Base-by-base conservation (phyloP, 2,329 filamentous ascomycete species). In the Tolypocladium cylindrosporum region DNA sequence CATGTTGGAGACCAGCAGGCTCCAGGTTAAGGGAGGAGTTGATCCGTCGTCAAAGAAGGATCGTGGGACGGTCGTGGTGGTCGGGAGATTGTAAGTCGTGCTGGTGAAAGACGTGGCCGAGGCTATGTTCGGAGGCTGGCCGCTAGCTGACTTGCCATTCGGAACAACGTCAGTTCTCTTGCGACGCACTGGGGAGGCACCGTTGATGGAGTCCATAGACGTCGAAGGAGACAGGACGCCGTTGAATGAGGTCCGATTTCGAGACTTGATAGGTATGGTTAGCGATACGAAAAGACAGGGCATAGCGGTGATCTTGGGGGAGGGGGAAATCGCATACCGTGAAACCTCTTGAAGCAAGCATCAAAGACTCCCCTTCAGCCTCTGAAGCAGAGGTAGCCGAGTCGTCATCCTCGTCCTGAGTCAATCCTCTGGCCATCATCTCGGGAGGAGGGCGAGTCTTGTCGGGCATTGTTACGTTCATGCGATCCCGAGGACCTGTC, bases 1-100 rank as follows among this genome's bases (percentile, higher is more conserved):
- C 90, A 97, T 97, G 68, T 96, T 96, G 59, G 92, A 86, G 7
- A 97, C 87, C 57, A 99, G 84, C 24, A 88, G 80, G 66, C 88
- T 90, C 94, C 94, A 99, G 13, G 91, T 95, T 54, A 96, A 77
- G 8, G 90, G 86, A 11, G 89, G 82, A 4, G 87, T 85, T 54
- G 85, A 84, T n/a, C 87, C 87, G 69, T 97, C 91, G 65, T 97
- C 92, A 67, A 96, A 94, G 74, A 96, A 96, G 55, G 89, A 91
- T 59, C 86, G 86, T 40, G 91, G 89, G 59, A 91, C 83, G 6
- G 79, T 80, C 27, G 82, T 78, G 39, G 81, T 81, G 34, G 80
- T 78, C 1, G 82, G 82, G 1, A 84, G 73, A 62, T 79, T 82
- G 66, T 83, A 84, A 8, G 77, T 77, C 9, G 77, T 76, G 63